phyloP scores from a whole-genome alignment of 1,284 basidiomycete species.

The Tremellales sp. region DNA sequence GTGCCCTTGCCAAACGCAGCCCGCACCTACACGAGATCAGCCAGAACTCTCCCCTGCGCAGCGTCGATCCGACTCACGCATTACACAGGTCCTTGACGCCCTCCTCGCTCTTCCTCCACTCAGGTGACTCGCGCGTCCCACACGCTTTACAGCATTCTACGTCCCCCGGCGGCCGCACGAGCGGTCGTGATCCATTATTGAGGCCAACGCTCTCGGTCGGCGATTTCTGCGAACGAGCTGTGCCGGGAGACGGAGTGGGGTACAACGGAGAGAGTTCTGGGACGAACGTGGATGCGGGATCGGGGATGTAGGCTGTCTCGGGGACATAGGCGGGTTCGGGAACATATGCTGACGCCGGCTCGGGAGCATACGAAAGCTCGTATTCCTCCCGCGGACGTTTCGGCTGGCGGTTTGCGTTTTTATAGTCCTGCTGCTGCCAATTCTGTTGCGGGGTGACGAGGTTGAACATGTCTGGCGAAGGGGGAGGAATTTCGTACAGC shows the following conservation, averaged over 20 bases:
- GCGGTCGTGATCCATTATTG: slow-evolving; percentile 21
- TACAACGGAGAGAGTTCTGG: slow-evolving; percentile 6
- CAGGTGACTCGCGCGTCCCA: slow-evolving; percentile 77
- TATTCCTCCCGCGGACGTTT: slow-evolving; percentile 3
- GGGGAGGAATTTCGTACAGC: slow-evolving; percentile 59
- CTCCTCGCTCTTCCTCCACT: slow-evolving; percentile 81
- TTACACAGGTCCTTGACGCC: slow-evolving; percentile 91
- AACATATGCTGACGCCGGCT: slow-evolving; percentile 1
- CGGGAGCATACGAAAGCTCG: neutral
- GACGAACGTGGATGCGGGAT: slow-evolving; percentile 4
- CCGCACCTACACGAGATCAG: slow-evolving; percentile 31
- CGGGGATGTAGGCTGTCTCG: slow-evolving; percentile 8
- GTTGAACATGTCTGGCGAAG: neutral
- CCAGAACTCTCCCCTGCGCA: neutral
- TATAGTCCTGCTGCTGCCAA: slow-evolving; percentile 1
- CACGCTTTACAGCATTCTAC: slow-evolving; percentile 75
- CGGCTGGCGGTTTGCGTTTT: slow-evolving; percentile 1
- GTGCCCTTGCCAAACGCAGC: slow-evolving; percentile 42
- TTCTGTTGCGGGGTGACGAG: slow-evolving; percentile 6
- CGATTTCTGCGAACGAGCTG: too few species aligned
- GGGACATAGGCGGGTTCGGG: slow-evolving; percentile 2
- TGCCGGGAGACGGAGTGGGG: too few species aligned
- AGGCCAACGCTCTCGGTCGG: too few species aligned
- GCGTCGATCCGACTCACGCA: slow-evolving; percentile 60
- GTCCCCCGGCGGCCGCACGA: slow-evolving; percentile 60